Evolutionary conservation across 352 stramenopile genomes (phyloP).

Genomic region (Blastocystis sp.): DNA sequence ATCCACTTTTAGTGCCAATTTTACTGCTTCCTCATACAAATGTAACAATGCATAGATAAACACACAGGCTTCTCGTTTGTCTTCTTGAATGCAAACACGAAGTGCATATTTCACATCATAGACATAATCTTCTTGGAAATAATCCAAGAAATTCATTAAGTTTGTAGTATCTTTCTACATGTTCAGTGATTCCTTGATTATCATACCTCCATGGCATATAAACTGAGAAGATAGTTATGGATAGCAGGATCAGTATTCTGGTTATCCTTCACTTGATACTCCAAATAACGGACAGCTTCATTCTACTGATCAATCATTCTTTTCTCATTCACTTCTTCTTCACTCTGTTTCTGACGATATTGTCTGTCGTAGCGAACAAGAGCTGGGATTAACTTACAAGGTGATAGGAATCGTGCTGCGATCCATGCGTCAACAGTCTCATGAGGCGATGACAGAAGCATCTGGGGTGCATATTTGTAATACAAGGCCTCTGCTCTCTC

Average conservation of each 20-base stretch:
- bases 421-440: conserved; percentile 83
- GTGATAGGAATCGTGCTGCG: conserved; percentile 76
- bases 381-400: conserved; percentile 81
- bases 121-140: conserved; percentile 75
- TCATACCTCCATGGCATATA: conserved; percentile 70
- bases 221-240: conserved; percentile 82
- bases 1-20: conserved; percentile 70
- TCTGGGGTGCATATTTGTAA: conserved; percentile 84
- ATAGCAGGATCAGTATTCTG: conserved; percentile 80
- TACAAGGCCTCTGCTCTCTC: conserved; percentile 83
- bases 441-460: conserved; percentile 81
- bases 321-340: conserved; percentile 62
- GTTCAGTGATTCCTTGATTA: conserved; percentile 48
- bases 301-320: conserved; percentile 75
- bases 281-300: conserved; percentile 82
- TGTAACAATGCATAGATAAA: conserved; percentile 86
- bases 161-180: conserved; percentile 72
- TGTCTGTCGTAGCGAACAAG: conserved; percentile 80
- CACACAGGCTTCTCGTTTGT: conserved; percentile 82
- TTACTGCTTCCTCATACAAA: conserved; percentile 81
- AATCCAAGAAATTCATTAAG: conserved; percentile 82
- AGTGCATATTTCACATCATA: conserved; percentile 84
- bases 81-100: conserved; percentile 80
- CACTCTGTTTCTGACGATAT: conserved; percentile 6
- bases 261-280: conserved; percentile 81